Conservation (phyloP, 176 grass and related monocot species). For the Rhynchospora pubera region DNA sequence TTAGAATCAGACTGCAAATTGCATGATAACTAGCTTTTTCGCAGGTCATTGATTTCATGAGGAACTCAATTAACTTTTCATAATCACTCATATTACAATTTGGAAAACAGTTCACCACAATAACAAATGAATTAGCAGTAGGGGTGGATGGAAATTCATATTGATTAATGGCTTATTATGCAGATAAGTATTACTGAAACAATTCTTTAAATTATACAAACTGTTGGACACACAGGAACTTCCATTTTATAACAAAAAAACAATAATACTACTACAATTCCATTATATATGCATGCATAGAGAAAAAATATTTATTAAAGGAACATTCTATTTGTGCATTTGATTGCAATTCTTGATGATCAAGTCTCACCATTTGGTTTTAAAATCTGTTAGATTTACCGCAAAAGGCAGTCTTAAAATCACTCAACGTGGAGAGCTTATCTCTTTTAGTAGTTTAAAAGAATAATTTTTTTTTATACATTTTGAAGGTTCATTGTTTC, state of each 20-base stretch:
- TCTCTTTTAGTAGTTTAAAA: not conserved
- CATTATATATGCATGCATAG: not conserved
- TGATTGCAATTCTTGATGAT: not conserved
- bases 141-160: not conserved
- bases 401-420: not conserved
- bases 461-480: not conserved
- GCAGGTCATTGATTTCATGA: not conserved
- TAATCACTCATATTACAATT: not conserved
- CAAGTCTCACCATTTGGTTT: not conserved
- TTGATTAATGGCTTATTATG: not conserved
- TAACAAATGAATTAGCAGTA: not conserved
- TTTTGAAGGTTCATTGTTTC: conserved; percentile 22
- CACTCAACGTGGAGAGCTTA: not conserved
- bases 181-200: not conserved
- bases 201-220: not conserved
- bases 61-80: not conserved
- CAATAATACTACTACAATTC: not conserved
- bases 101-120: not conserved
- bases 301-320: not conserved
- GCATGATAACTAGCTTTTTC: not conserved
- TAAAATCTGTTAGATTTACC: not conserved
- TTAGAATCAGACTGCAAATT: not conserved
- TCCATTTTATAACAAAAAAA: not conserved
- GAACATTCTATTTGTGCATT: not conserved
- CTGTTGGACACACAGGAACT: not conserved